These are phyloP conservation scores for Mollisiaceae sp. DNA, from an alignment of 2,329 filamentous ascomycete genomes.

Conservation along the genomic window DNA sequence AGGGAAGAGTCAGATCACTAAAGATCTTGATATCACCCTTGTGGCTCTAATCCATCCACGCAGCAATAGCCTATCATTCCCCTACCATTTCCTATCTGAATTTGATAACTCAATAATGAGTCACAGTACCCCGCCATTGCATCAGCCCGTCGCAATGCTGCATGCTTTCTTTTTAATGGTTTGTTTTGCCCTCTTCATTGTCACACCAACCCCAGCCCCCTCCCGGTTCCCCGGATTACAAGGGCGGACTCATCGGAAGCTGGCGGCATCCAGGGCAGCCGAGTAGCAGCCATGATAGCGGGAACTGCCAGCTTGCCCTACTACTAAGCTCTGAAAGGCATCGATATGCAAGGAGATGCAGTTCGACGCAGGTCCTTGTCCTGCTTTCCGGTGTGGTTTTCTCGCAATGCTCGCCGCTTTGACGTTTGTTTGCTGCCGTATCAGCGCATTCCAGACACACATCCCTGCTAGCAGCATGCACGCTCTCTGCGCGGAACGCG, in stretches of 20 bases:
- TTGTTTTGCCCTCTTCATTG: background rate
- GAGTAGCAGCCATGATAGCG: conserved; percentile 1
- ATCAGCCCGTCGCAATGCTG: conserved; percentile 23
- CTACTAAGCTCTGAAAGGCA: background rate
- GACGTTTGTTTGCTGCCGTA: background rate
- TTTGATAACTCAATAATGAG: conserved; percentile 26
- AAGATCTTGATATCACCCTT: background rate
- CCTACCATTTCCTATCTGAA: background rate
- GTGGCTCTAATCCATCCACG: background rate
- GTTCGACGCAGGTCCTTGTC: conserved; percentile 1
- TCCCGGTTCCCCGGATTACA: conserved; percentile 4
- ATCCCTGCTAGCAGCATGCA: conserved; percentile 31
- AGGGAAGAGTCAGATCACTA: background rate
- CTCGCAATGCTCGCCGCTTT: background rate
- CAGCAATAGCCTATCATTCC: conserved; percentile 14
- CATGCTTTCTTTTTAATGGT: conserved; percentile 10
- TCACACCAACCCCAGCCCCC: conserved; percentile 9
- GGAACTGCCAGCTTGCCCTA: background rate
- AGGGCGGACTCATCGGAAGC: conserved; percentile 8
- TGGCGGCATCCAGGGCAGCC: background rate
- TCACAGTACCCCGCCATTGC: conserved; percentile 23
- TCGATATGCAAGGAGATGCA: conserved; percentile 2
- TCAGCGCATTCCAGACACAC: background rate
- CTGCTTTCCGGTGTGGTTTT: background rate
- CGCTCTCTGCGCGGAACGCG: conserved; percentile 36